Base-by-base conservation (phyloP, 2,329 filamentous ascomycete genomes). In the Cadophora gregata region DNA sequence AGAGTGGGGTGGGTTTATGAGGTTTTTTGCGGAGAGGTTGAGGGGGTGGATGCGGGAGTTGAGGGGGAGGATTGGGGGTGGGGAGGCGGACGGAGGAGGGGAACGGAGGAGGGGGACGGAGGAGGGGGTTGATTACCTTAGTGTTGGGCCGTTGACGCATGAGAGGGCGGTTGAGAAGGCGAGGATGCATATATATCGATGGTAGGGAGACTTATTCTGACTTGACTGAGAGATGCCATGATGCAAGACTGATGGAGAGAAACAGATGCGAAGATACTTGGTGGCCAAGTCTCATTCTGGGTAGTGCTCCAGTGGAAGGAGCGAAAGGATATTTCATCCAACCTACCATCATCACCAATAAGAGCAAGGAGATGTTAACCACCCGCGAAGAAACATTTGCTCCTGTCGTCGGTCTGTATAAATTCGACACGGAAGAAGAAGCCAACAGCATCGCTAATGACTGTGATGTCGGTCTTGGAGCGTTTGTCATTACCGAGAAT, bases 341-440 rank as follows among this genome's bases (percentile, higher is more conserved):
- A 36, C 66, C 71, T 12, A 72, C 71, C 2, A 64, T 72, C n/a
- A 64, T 73, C 38, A 71, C 56, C 16, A 65, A 68, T 21, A 69
- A 69, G 64, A 71, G 27, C 21, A 31, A 31, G 12, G 62, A 71
- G 21, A 73, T 72, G 71, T 47, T 67, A 19, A 66, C 65, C 3
- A 65, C 66, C 4, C 29, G 63, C 1, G 72, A 73, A 56, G 73
- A 65, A 71, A 73, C 24, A 0, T 90, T 90, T 68, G 88, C 87
- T 0, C 87, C 88, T 0, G 86, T 91, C 10, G 84, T 87, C 0
- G 83, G 82, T 21, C 84, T 90, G 69, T 83, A 82, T 64, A 82
- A 80, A 0, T 88, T 88, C 77, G 83, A 85, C 70, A 83, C 81
- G 0, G 86, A 88, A 71, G 82, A 83, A 21, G 85, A 88, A 69